Evolutionary conservation across 2,329 filamentous ascomycete genomes (phyloP), one percentile per base, ranked within the genome.

Genomic region (Neocucurbitaria cava): DNA sequence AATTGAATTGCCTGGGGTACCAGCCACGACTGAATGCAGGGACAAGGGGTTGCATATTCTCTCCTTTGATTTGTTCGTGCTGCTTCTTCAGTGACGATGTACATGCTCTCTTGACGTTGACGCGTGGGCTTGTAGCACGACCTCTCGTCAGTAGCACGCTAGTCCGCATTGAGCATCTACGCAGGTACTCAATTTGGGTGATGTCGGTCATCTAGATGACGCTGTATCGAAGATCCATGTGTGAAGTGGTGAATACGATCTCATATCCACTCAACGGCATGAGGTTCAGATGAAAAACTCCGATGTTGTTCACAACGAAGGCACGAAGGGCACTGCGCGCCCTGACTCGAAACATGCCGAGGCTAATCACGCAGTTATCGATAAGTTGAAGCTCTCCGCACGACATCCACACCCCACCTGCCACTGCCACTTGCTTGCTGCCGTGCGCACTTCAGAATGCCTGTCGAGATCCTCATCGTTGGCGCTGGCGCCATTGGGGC

Each of bases 401-500:
- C 46, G 47, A 49, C 46, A 50, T 42, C 30, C 30, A 45, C 42
- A 11, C 31, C 47, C 36, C 41, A 13, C 30, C 47, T n/a, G 23
- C 18, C 24, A 26, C 31, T n/a, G n/a, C n/a, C n/a, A n/a, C 17
- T 4, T 15, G 48, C 36, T 36, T 26, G 9, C 47, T 30, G n/a
- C 23, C 20, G 8, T 38, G 5, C 31, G 17, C n/a, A 28, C 33
- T 26, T 41, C 40, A 49, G 31, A 18, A 74, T 75, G 72, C 57
- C 74, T 31, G 77, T 82, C 23, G 81, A 87, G 59, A 78, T 89
- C 51, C 81, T 90, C 52, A 87, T 90, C 62, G 83, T 90, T 54
- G 88, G 88, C 69, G 88, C 87, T 20, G 88, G 88, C 61, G 88
- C 88, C 56, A 87, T 91, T 38, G 88, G 88, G 50, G 88, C 87